Conservation (phyloP, 208 protist species). For the Blechomonas ayalai region DNA sequence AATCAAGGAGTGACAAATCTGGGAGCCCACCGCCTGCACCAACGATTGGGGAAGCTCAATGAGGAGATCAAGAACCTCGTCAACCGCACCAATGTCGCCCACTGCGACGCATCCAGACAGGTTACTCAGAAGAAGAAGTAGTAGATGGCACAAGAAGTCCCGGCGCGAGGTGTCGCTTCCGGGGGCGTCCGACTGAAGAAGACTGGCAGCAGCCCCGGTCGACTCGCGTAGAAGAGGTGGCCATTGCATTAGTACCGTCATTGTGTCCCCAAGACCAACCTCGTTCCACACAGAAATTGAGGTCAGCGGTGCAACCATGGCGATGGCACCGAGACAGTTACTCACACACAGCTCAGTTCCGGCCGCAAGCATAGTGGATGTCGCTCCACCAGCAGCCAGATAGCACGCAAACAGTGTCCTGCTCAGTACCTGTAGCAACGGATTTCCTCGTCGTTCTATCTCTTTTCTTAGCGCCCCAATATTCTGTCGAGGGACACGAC, state of each 20-base stretch:
- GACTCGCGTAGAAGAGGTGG: constrained; percentile 28
- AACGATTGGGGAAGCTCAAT: constrained; percentile 24
- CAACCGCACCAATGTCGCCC: constrained; percentile 23
- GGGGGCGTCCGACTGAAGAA: constrained; percentile 25
- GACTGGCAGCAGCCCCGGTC: constrained; percentile 17
- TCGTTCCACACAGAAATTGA: constrained; percentile 36
- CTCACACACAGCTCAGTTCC: constrained; percentile 22
- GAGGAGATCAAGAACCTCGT: constrained; percentile 47
- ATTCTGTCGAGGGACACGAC: constrained; percentile 34
- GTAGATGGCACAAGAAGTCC: neutral
- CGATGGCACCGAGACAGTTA: constrained; percentile 26
- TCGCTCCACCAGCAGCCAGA: constrained; percentile 29
- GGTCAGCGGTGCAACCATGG: constrained; percentile 19
- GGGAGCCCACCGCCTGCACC: constrained; percentile 9
- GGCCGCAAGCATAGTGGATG: constrained; percentile 10
- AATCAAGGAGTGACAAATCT: constrained; percentile 22
- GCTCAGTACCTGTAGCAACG: constrained; percentile 31
- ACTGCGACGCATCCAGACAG: constrained; percentile 10
- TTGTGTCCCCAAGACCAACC: constrained; percentile 34
- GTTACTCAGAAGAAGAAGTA: constrained; percentile 16
- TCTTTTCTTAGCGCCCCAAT: constrained; percentile 24
- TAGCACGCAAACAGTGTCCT: constrained; percentile 52
- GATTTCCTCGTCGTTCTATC: constrained; percentile 9
- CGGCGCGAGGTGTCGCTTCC: neutral
- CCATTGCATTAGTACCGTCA: constrained; percentile 54